phyloP scores from a whole-genome alignment of 495 filamentous ascomycete genomes.

The Penicillium riverlandense region DNA sequence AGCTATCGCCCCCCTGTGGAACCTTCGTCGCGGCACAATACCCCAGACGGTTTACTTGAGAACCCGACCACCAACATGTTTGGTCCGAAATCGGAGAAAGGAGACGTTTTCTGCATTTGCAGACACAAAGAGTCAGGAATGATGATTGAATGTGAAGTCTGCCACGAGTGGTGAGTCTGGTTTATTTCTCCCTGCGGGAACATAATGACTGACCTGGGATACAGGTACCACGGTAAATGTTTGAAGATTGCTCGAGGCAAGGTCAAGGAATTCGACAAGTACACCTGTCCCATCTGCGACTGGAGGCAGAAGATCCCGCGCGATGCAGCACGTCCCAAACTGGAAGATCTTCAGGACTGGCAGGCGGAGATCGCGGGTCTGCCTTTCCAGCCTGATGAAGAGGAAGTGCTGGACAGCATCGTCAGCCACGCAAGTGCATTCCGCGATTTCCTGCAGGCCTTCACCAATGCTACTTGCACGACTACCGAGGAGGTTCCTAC shows the following conservation, averaged over 20 bases:
- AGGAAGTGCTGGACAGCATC: slow-evolving; percentile 75
- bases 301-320: slow-evolving; percentile 96
- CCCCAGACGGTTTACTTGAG: slow-evolving; percentile 58
- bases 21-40: slow-evolving; percentile 79
- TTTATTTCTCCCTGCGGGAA: not conserved
- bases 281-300: slow-evolving; percentile 97
- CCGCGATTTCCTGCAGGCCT: slow-evolving; percentile 69
- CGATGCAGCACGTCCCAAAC: slow-evolving; percentile 92
- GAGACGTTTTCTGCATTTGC: slow-evolving; percentile 97
- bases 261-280: slow-evolving; percentile 96
- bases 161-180: slow-evolving; percentile 81
- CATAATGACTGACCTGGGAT: slow-evolving; percentile 5
- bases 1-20: slow-evolving; percentile 85
- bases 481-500: slow-evolving; percentile 81
- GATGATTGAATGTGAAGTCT: slow-evolving; percentile 99
- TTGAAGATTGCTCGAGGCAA: slow-evolving; percentile 97
- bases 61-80: slow-evolving; percentile 36
- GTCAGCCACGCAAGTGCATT: slow-evolving; percentile 78
- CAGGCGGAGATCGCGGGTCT: slow-evolving; percentile 73
- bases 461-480: slow-evolving; percentile 72
- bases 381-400: slow-evolving; percentile 95
- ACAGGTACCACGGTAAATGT: slow-evolving; percentile 94
- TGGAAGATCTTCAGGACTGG: slow-evolving; percentile 87
- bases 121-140: slow-evolving; percentile 87
- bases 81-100: slow-evolving; percentile 42